Conservation (phyloP, 305 asterid species). For the Fraxinus xanthoxyloides region DNA sequence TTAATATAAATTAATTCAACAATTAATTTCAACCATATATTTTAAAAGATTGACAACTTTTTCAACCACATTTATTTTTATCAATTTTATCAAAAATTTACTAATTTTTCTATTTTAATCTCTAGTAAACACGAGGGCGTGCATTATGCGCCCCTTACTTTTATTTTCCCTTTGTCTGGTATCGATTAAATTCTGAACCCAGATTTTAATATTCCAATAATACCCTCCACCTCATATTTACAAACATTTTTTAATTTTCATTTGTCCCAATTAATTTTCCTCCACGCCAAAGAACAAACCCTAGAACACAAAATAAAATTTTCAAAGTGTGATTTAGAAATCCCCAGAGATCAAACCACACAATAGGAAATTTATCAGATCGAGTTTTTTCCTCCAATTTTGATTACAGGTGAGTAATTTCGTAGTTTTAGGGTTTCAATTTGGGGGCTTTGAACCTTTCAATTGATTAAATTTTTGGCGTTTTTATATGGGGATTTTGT, state of each 20-base stretch:
- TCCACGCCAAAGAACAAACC: slow-evolving; percentile 54
- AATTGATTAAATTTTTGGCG: slow-evolving; percentile 27
- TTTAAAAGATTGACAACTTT: no score
- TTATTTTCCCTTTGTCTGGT: slow-evolving; percentile 25
- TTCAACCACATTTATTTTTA: no score
- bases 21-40: no score
- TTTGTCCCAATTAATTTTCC: slow-evolving; percentile 39
- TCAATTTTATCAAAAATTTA: no score
- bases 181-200: slow-evolving; percentile 24
- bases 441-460: slow-evolving; percentile 22
- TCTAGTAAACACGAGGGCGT: slow-evolving; percentile 19
- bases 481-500: slow-evolving; percentile 38
- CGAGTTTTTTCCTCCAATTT: slow-evolving; percentile 34
- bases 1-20: no score
- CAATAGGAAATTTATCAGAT: slow-evolving; percentile 22
- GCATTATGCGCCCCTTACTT: slow-evolving; percentile 33
- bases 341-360: slow-evolving; percentile 32
- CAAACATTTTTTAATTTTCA: slow-evolving; percentile 19
- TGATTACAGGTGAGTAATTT: slow-evolving; percentile 46
- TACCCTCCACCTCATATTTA: slow-evolving; percentile 36
- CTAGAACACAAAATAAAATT: slow-evolving; percentile 45
- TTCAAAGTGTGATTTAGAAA: slow-evolving; percentile 21
- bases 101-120: no score
- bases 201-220: slow-evolving; percentile 30
- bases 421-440: slow-evolving; percentile 25